Evolutionary conservation across 2,329 filamentous ascomycete species (phyloP).

Genomic region (Microdochium paspali): DNA sequence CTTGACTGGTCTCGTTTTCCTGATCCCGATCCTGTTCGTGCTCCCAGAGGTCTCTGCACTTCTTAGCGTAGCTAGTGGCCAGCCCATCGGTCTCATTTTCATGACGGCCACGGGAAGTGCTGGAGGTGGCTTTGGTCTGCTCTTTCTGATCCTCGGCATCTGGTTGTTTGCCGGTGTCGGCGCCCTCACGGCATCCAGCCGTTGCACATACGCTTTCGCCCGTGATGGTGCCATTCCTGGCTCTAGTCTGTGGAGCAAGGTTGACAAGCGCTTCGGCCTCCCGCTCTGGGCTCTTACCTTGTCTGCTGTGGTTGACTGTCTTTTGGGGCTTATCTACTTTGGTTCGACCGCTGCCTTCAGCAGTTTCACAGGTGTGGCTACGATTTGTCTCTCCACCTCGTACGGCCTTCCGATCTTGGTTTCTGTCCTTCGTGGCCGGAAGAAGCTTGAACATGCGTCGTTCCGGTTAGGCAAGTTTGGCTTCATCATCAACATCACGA

Average conservation of each 20-base stretch:
- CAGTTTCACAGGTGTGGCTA: slow-evolving; percentile 71
- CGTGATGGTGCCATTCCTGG: slow-evolving; percentile 67
- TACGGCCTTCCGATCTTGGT: slow-evolving; percentile 71
- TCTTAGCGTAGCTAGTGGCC: slow-evolving; percentile 57
- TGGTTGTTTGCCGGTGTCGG: slow-evolving; percentile 69
- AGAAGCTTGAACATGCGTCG: slow-evolving; percentile 53
- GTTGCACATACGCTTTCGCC: slow-evolving; percentile 69
- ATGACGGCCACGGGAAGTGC: slow-evolving; percentile 65
- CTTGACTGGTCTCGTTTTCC: slow-evolving; percentile 55
- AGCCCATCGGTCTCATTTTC: slow-evolving; percentile 69
- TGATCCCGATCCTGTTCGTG: slow-evolving; percentile 69
- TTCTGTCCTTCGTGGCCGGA: slow-evolving; percentile 56
- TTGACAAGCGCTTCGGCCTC: slow-evolving; percentile 57
- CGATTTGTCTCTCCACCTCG: slow-evolving; percentile 66
- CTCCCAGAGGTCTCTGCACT: slow-evolving; percentile 58
- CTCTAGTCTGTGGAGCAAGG: slow-evolving; percentile 54
- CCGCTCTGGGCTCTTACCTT: slow-evolving; percentile 62
- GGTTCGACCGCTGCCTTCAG: slow-evolving; percentile 70
- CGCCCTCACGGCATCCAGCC: slow-evolving; percentile 62
- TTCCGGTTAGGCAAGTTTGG: slow-evolving; percentile 65
- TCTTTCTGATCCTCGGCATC: slow-evolving; percentile 70
- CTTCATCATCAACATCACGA: slow-evolving; percentile 56
- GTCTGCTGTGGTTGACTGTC: slow-evolving; percentile 57
- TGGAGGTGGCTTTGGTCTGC: slow-evolving; percentile 63
- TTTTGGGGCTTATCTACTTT: slow-evolving; percentile 72